A percentile compares a stretch with the other conserved stretches of the same genome.
These are phyloP conservation scores for Spatholobus suberectus DNA, from an alignment of 306 rosid genomes.

Conservation along the genomic window DNA sequence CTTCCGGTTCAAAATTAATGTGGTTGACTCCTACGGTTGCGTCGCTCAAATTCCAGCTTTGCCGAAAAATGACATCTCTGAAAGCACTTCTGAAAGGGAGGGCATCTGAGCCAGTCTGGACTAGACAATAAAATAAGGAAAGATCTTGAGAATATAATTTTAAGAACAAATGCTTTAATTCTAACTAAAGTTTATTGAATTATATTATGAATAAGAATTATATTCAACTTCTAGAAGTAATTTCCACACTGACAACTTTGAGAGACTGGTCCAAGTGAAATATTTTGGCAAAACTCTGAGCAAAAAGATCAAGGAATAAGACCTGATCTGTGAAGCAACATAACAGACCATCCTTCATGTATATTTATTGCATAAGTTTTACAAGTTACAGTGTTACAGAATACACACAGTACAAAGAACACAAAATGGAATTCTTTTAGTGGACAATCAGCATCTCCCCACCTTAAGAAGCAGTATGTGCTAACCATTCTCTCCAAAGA, in stretches of 20 bases:
- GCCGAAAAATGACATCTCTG: conserved; percentile 73
- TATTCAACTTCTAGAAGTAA: conserved; percentile 24
- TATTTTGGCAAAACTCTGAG: conserved; percentile 32
- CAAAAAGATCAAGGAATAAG: conserved; percentile 25
- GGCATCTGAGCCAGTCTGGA: conserved; percentile 86
- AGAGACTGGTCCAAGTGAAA: conserved; percentile 20
- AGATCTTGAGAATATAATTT: conserved; percentile 40
- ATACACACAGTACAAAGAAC: conserved; percentile 5
- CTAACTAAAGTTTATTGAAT: conserved; percentile 27
- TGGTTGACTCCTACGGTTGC: conserved; percentile 54
- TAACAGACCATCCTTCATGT: background rate
- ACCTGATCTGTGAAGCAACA: conserved; percentile 31
- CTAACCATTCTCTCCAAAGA: background rate
- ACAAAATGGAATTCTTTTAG: background rate
- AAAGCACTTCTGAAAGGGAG: conserved; percentile 88
- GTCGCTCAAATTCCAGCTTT: conserved; percentile 52
- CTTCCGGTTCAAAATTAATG: conserved; percentile 59
- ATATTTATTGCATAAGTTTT: background rate
- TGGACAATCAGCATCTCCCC: background rate
- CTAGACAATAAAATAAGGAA: conserved; percentile 32
- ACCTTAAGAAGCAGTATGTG: conserved; percentile 6
- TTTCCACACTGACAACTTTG: background rate
- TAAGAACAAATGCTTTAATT: conserved; percentile 6
- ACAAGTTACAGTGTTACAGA: background rate
- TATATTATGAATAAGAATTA: conserved; percentile 23